Base-by-base conservation (phyloP, 306 rosid genomes). In the Benincasa hispida region DNA sequence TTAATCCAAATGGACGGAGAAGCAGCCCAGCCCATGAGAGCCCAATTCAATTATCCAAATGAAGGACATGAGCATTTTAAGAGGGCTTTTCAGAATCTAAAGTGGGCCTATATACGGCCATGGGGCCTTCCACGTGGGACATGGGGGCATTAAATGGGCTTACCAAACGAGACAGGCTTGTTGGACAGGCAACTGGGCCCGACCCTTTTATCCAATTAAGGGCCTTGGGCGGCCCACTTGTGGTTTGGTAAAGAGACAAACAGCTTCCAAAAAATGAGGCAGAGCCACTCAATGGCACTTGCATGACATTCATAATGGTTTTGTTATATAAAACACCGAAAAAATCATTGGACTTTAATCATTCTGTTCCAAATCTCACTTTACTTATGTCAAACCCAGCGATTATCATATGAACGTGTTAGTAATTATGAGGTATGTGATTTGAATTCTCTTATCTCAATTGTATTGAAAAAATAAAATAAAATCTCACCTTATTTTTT, bases 121-220 rank as follows among this genome's bases (percentile, higher is more conserved):
- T 28, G 39, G 11, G 67, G 10, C 35, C 39, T 19, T 13, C 28
- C 5, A 1, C 22, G 13, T 42, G 37, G 75, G 75, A 22, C 75
- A 68, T 68, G 35, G 75, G 35, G 34, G n/a, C n/a, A 68, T 68
- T 68, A 41, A 68, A 68, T 68, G 56, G 75, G 55, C 75, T 45
- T 12, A 68, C 54, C 55, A 68, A 68, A 65, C 27, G 19, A 41
- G 41, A 28, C 54, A 12, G 50, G 51, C 35, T 32, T 32, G 4
- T 32, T 32, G 35, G 35, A 32, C 35, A 32, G 47, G 47, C 34
- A 34, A 68, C 32, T 37, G 55, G 74, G 74, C 54, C 22, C 53
- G 24, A 12, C 47, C 25, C 47, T 30, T 62, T 14, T 5, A 60
- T n/a, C 25, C 25, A 6, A 58, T 53, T 19, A 27, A 5, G 47